Percentiles rank a stretch among this genome's conserved stretches.
These are phyloP conservation scores for Russula earlei DNA, from an alignment of 768 basidiomycete genomes.

Conservation along the genomic window DNA sequence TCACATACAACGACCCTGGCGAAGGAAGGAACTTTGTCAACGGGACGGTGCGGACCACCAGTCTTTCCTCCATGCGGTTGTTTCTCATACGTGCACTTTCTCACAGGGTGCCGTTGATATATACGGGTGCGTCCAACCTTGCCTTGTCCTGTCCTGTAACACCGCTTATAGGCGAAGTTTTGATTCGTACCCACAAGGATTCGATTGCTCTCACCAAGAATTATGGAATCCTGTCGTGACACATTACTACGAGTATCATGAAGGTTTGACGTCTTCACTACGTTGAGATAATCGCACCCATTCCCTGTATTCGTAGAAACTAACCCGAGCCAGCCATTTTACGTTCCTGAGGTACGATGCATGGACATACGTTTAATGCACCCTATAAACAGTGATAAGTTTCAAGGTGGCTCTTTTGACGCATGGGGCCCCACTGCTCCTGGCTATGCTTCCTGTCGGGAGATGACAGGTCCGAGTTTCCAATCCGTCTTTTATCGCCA, in stretches of 20 bases:
- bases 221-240: slow-evolving; percentile 55
- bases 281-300: background rate
- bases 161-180: slow-evolving; percentile 1
- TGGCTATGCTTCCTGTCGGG: slow-evolving; percentile 55
- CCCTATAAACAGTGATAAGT: slow-evolving; percentile 27
- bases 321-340: slow-evolving; percentile 49
- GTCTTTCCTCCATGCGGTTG: background rate
- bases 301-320: slow-evolving; percentile 19
- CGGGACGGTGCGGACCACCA: slow-evolving; percentile 42
- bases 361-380: background rate
- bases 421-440: slow-evolving; percentile 73
- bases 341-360: slow-evolving; percentile 53
- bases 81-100: background rate
- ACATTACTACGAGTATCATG: slow-evolving; percentile 58
- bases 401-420: slow-evolving; percentile 72
- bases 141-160: background rate
- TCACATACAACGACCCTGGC: slow-evolving; percentile 68
- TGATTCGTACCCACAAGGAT: slow-evolving; percentile 70
- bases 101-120: slow-evolving; percentile 62
- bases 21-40: slow-evolving; percentile 53
- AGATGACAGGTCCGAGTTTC: slow-evolving; percentile 64
- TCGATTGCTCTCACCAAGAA: slow-evolving; percentile 69
- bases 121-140: slow-evolving; percentile 41
- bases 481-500: slow-evolving; percentile 71
- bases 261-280: slow-evolving; percentile 21